phyloP scores from a whole-genome alignment of 352 stramenopile genomes.

The Thraustochytrium striatum region DNA sequence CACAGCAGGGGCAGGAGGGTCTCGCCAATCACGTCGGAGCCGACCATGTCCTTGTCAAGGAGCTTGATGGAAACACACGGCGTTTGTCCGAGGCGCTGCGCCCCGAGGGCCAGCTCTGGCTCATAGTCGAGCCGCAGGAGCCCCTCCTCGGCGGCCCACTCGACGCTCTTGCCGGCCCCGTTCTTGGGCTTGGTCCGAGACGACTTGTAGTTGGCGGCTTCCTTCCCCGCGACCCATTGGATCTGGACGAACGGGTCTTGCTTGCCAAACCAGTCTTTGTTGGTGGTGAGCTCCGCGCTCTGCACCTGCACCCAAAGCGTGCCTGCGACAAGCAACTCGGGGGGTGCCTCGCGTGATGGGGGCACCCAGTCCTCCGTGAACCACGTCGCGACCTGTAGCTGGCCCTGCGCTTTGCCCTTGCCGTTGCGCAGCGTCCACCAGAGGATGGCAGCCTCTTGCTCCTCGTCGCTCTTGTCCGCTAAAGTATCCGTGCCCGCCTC shows the following conservation, averaged over 20 bases:
- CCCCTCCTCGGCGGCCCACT: background rate
- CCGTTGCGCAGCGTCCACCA: conserved; percentile 35
- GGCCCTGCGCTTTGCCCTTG: background rate
- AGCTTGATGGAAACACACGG: background rate
- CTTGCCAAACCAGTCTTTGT: conserved; percentile 24
- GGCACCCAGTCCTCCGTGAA: conserved; percentile 41
- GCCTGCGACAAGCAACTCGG: background rate
- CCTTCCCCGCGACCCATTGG: conserved; percentile 3
- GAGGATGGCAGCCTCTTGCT: too few relatives aligned
- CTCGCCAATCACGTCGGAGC: conserved; percentile 21
- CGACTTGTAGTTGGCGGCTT: background rate
- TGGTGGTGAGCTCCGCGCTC: background rate
- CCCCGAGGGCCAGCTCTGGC: conserved; percentile 23
- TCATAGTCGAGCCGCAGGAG: background rate
- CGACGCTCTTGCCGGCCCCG: background rate
- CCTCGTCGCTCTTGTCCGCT: too few relatives aligned
- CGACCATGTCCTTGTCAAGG: conserved; percentile 5
- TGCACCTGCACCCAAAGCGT: background rate
- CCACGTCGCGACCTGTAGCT: background rate
- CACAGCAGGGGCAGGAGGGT: background rate
- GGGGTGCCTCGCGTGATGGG: background rate
- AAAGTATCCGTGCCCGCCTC: too few relatives aligned
- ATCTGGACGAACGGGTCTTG: conserved; percentile 25
- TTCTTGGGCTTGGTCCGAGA: background rate
- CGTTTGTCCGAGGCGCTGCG: background rate